phyloP scores from a whole-genome alignment of 2,329 filamentous ascomycete species.

The Trichoderma koningii region DNA sequence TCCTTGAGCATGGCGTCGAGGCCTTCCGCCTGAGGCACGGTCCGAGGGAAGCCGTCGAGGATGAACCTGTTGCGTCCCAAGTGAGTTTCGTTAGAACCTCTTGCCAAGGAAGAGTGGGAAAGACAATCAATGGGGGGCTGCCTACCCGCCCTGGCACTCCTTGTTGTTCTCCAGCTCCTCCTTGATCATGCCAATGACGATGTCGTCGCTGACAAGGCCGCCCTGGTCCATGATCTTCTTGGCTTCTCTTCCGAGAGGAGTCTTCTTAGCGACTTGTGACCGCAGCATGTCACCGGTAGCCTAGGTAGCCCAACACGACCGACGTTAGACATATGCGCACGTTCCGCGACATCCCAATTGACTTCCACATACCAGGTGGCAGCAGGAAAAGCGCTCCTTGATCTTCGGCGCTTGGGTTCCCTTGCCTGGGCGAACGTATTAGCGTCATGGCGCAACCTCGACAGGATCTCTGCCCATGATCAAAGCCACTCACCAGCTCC shows the following conservation, averaged over 20 bases:
- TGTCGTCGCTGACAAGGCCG: constrained; percentile 96
- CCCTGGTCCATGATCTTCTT: constrained; percentile 99
- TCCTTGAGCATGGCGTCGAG: constrained; percentile 86
- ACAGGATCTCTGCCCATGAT: neutral
- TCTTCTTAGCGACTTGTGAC: constrained; percentile 98
- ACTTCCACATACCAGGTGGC: constrained; percentile 81
- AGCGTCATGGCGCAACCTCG: neutral
- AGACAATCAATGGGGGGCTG: constrained; percentile 27
- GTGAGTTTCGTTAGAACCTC: neutral
- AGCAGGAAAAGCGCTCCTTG: constrained; percentile 97
- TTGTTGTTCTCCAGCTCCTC: constrained; percentile 89
- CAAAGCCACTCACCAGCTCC: constrained; percentile 74
- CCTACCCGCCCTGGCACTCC: constrained; percentile 94
- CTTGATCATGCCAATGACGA: constrained; percentile 99
- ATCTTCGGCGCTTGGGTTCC: constrained; percentile 97
- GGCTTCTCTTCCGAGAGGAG: constrained; percentile 85
- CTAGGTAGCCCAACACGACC: constrained; percentile 48
- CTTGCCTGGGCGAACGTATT: constrained; percentile 70
- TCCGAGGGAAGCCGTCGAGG: constrained; percentile 96
- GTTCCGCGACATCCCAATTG: neutral
- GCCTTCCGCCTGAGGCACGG: constrained; percentile 90
- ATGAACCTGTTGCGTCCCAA: constrained; percentile 71
- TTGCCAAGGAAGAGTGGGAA: constrained; percentile 15
- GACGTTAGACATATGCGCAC: neutral
- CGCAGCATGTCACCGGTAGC: constrained; percentile 99